These are phyloP conservation scores for Fusarium miscanthi DNA, from an alignment of 2,329 filamentous ascomycete genomes.

Conservation along the genomic window DNA sequence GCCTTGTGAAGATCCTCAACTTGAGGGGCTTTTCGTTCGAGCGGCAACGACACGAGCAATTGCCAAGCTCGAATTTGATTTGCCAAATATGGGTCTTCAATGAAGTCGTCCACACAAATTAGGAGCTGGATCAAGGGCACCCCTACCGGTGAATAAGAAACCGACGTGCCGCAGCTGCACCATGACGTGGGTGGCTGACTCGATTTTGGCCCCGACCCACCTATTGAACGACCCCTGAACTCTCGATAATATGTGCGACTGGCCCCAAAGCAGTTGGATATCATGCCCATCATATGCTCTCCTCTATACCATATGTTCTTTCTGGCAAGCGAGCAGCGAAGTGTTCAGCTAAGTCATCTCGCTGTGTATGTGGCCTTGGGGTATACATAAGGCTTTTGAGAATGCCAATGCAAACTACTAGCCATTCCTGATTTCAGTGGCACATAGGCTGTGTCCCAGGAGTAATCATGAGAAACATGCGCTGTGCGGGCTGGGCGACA, in stretches of 20 bases:
- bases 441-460: not conserved
- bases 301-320: not conserved
- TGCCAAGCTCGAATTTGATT: constrained; percentile 34
- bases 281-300: constrained; percentile 22
- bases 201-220: constrained; percentile 6
- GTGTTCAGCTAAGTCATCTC: not conserved
- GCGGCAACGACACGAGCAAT: constrained; percentile 18
- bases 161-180: constrained; percentile 25
- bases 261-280: constrained; percentile 12
- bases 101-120: not conserved
- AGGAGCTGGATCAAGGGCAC: not conserved
- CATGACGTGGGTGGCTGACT: constrained; percentile 45
- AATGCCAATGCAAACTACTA: not conserved
- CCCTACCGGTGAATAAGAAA: constrained; percentile 33
- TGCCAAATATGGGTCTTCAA: not conserved
- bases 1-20: constrained; percentile 11
- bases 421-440: not conserved
- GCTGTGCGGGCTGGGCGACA: not conserved
- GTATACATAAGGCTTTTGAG: not conserved
- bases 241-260: constrained; percentile 22
- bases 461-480: not conserved
- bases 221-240: constrained; percentile 36
- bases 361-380: not conserved
- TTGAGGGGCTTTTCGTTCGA: constrained; percentile 7
- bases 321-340: constrained; percentile 5